Percentiles rank a stretch among this genome's conserved stretches.
phyloP scores from a whole-genome alignment of 345 rosid species.

The Combretum micranthum region DNA sequence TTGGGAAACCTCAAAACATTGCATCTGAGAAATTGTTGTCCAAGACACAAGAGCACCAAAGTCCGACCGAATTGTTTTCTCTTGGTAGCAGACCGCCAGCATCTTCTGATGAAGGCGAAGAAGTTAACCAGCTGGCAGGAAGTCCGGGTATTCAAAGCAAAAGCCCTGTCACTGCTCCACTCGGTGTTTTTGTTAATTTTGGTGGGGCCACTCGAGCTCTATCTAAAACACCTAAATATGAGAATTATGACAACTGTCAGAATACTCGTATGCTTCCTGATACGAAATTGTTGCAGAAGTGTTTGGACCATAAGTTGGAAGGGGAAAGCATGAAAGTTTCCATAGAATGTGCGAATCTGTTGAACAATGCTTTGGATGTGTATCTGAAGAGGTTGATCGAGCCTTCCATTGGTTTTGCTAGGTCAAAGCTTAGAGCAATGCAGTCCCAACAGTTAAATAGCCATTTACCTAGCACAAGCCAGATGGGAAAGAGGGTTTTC shows the following conservation, averaged over 20 bases:
- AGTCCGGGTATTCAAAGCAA: conserved; percentile 75
- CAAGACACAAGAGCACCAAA: conserved; percentile 49
- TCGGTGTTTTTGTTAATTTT: conserved; percentile 54
- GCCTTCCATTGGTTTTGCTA: conserved; percentile 59
- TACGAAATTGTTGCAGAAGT: conserved; percentile 57
- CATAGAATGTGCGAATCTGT: conserved; percentile 51
- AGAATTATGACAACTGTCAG: conserved; percentile 39
- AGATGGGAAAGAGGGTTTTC: conserved; percentile 17
- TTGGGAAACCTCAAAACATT: conserved; percentile 68
- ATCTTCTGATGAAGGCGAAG: conserved; percentile 94
- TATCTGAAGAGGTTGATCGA: conserved; percentile 67
- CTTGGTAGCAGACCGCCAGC: conserved; percentile 76
- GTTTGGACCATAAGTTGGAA: conserved; percentile 64
- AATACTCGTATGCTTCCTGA: conserved; percentile 61
- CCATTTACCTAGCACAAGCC: conserved; percentile 12
- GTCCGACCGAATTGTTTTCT: conserved; percentile 70
- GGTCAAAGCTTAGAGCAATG: conserved; percentile 28
- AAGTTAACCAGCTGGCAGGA: conserved; percentile 76
- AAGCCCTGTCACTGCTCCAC: conserved; percentile 77
- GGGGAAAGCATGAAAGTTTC: conserved; percentile 48
- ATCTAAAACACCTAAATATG: conserved; percentile 18
- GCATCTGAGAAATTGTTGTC: conserved; percentile 43
- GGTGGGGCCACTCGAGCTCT: conserved; percentile 39
- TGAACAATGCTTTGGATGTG: conserved; percentile 65
- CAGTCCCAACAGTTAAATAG: conserved; percentile 14